These are phyloP conservation scores for Gossypium davidsonii DNA, from an alignment of 441 rosid genomes.

Conservation along the genomic window DNA sequence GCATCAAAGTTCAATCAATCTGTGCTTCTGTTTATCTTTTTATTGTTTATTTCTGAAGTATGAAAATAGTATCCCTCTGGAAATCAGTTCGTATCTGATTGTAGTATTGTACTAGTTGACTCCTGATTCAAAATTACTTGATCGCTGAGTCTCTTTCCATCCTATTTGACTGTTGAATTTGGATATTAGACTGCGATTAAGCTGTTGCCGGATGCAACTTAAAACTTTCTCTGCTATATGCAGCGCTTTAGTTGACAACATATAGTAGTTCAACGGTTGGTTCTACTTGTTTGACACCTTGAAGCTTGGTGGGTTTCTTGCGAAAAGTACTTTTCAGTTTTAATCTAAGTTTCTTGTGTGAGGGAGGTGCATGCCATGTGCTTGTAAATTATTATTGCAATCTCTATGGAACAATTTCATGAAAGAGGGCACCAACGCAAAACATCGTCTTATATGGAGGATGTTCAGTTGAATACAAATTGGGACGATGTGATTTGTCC, in stretches of 20 bases:
- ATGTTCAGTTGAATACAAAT: conserved; percentile 44
- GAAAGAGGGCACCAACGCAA: conserved; percentile 27
- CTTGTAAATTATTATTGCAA: conserved; percentile 22
- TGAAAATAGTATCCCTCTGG: background rate
- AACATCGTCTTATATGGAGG: conserved; percentile 29
- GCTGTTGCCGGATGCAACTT: background rate
- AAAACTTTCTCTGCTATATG: conserved; percentile 10
- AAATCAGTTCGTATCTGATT: background rate
- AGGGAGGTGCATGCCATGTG: conserved; percentile 12
- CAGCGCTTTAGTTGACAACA: conserved; percentile 15
- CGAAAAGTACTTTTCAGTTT: background rate
- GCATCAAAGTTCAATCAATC: background rate
- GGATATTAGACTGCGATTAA: background rate
- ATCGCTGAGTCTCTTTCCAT: background rate
- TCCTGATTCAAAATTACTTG: background rate
- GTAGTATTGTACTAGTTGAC: background rate
- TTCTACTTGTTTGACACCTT: conserved; percentile 14
- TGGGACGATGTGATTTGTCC: conserved; percentile 85
- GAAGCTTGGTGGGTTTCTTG: conserved; percentile 18
- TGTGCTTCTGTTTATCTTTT: background rate
- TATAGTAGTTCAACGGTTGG: conserved; percentile 10
- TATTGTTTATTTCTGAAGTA: background rate
- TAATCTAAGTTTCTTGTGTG: background rate
- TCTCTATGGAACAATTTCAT: conserved; percentile 41
- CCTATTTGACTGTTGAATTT: background rate